These are phyloP conservation scores for Mortierella sp. DNA, from an alignment of 371 early-diverging fungal genomes.

Conservation along the genomic window DNA sequence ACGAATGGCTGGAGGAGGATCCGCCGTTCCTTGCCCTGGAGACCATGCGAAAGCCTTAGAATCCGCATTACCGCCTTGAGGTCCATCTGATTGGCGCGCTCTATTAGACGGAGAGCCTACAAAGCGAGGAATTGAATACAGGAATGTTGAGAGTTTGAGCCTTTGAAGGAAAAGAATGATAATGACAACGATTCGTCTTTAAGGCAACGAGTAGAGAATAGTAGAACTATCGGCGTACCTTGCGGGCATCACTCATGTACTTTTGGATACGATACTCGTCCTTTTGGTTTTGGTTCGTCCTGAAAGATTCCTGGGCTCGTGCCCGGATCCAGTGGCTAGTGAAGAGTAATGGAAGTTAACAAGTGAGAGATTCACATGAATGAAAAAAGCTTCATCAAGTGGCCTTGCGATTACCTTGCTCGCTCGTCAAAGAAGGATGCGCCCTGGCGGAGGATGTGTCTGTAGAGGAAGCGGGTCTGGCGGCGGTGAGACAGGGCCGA, in stretches of 20 bases:
- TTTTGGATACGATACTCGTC: constrained; percentile 33
- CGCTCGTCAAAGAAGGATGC: constrained; percentile 53
- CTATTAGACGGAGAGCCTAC: constrained; percentile 48
- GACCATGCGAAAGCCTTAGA: constrained; percentile 39
- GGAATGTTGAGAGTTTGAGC: background rate
- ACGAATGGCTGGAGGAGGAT: constrained; percentile 42
- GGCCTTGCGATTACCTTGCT: constrained; percentile 26
- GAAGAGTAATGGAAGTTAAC: background rate
- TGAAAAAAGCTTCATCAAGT: background rate
- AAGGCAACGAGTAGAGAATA: background rate
- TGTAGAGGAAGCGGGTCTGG: constrained; percentile 38
- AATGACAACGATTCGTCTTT: background rate
- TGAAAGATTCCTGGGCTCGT: constrained; percentile 37
- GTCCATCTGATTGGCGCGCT: constrained; percentile 55
- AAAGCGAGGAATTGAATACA: background rate
- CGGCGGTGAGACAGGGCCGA: constrained; percentile 19
- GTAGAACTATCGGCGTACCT: background rate
- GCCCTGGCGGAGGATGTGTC: constrained; percentile 46
- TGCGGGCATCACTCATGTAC: constrained; percentile 40
- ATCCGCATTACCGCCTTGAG: constrained; percentile 38
- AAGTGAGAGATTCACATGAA: background rate
- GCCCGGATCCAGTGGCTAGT: constrained; percentile 33
- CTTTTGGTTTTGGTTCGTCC: constrained; percentile 21
- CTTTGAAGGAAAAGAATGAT: background rate
- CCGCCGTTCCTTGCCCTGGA: constrained; percentile 41